Conservation (phyloP, 257 asterid genomes). For the Lantana camara region DNA sequence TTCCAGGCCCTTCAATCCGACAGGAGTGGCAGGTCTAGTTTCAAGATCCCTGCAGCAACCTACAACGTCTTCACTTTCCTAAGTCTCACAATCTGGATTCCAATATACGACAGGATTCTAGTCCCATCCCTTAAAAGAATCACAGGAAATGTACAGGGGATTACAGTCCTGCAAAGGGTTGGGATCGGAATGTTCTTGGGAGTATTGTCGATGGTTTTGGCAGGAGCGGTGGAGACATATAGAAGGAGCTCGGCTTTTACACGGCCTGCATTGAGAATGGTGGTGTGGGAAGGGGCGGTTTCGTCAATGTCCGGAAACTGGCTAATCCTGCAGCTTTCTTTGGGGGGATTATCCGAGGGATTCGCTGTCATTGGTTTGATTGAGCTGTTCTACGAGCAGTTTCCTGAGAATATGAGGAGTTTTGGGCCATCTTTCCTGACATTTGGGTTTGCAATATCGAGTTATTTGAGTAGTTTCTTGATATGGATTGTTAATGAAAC, state of each 20-base stretch:
- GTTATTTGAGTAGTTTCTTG: slow-evolving; percentile 36
- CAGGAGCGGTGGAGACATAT: slow-evolving; percentile 28
- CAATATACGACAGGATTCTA: slow-evolving; percentile 33
- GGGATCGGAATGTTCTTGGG: slow-evolving; percentile 34
- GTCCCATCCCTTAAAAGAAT: slow-evolving; percentile 26
- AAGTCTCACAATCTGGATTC: slow-evolving; percentile 33
- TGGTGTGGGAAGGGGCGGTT: slow-evolving; percentile 19
- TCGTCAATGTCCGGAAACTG: slow-evolving; percentile 41
- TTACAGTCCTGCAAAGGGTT: slow-evolving; percentile 31
- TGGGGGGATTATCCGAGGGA: slow-evolving; percentile 37
- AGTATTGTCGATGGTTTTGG: slow-evolving; percentile 23
- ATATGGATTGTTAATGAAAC: slow-evolving; percentile 20
- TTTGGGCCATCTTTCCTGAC: slow-evolving; percentile 31
- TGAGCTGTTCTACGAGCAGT: slow-evolving; percentile 43
- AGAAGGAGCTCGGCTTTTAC: slow-evolving; percentile 28
- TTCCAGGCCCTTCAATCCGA: slow-evolving; percentile 36
- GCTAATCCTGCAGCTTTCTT: slow-evolving; percentile 34
- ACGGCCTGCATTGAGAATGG: slow-evolving; percentile 25
- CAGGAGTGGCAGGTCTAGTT: slow-evolving; percentile 18
- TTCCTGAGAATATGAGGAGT: slow-evolving; percentile 47
- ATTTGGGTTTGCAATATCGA: slow-evolving; percentile 32
- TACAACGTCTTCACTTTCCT: slow-evolving; percentile 34
- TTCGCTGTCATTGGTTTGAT: slow-evolving; percentile 30
- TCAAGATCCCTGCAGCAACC: slow-evolving; percentile 34
- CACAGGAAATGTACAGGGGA: slow-evolving; percentile 27